These are phyloP conservation scores for Mucor lusitanicus DNA, from an alignment of 371 early-diverging fungal genomes.

Conservation along the genomic window DNA sequence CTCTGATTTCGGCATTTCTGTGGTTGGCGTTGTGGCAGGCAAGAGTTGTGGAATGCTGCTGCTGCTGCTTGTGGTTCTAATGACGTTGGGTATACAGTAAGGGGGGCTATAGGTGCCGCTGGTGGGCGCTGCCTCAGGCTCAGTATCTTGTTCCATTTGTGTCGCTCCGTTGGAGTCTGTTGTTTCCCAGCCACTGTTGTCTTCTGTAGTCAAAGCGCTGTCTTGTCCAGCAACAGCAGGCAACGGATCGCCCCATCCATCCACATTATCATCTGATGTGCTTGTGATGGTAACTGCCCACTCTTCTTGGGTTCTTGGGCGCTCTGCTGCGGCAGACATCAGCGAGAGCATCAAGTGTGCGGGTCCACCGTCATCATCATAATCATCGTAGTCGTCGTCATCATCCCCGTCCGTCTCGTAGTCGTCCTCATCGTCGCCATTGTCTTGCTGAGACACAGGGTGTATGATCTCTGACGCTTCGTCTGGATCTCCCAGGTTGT, in stretches of 20 bases:
- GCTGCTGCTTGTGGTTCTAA: background rate
- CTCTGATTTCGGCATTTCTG: background rate
- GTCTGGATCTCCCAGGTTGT: background rate
- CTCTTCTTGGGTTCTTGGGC: background rate
- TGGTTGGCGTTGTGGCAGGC: background rate
- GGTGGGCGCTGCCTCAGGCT: background rate
- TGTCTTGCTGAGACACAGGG: background rate
- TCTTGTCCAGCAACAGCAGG: background rate
- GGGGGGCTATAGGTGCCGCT: background rate
- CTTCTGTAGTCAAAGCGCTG: background rate
- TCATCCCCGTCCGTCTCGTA: background rate
- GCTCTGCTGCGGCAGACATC: background rate
- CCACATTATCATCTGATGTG: background rate
- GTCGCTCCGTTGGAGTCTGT: background rate
- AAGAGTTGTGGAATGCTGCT: background rate
- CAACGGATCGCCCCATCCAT: conserved; percentile 13
- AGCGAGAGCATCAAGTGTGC: background rate
- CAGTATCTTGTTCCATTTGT: background rate
- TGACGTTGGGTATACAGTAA: conserved; percentile 7
- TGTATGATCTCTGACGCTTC: background rate
- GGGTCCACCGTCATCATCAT: background rate
- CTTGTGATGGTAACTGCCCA: background rate
- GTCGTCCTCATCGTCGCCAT: background rate
- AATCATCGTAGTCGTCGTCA: background rate
- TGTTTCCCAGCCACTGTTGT: background rate